Conservation (phyloP, 2,329 filamentous ascomycete species). For the Pyricularia sp. region DNA sequence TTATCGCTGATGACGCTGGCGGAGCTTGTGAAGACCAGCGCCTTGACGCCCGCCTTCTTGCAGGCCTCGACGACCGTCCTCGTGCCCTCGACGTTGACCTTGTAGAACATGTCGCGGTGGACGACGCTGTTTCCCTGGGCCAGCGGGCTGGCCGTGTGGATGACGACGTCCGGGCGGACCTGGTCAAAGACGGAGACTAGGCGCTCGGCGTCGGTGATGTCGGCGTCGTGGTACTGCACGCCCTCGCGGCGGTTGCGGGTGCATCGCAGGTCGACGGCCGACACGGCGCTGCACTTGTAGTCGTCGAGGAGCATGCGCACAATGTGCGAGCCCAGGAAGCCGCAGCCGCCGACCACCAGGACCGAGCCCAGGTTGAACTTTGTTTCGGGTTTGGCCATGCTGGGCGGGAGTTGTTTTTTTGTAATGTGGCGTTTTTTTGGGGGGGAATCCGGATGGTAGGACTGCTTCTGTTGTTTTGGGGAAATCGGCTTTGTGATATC, state of each 20-base stretch:
- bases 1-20: constrained; percentile 84
- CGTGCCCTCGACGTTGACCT: constrained; percentile 86
- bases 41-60: constrained; percentile 61
- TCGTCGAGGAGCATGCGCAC: constrained; percentile 62
- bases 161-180: constrained; percentile 69
- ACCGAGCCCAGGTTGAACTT: constrained; percentile 53
- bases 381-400: constrained; percentile 9
- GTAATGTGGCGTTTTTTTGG: background rate
- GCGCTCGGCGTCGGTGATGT: constrained; percentile 60
- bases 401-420: background rate
- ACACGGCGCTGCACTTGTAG: constrained; percentile 46
- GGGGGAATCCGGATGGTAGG: background rate
- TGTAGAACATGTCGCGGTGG: constrained; percentile 56
- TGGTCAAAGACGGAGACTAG: constrained; percentile 55
- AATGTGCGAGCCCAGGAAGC: constrained; percentile 77
- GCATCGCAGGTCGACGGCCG: constrained; percentile 65
- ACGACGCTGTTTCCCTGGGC: constrained; percentile 42
- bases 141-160: constrained; percentile 77
- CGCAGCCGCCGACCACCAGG: constrained; percentile 74
- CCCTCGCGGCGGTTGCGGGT: constrained; percentile 56
- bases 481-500: too few species aligned
- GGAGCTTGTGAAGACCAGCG: constrained; percentile 84
- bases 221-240: constrained; percentile 63
- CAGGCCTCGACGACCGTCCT: constrained; percentile 67
- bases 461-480: background rate